These are phyloP conservation scores for Baudoinia panamericana DNA, from an alignment of 495 filamentous ascomycete species.

Conservation along the genomic window DNA sequence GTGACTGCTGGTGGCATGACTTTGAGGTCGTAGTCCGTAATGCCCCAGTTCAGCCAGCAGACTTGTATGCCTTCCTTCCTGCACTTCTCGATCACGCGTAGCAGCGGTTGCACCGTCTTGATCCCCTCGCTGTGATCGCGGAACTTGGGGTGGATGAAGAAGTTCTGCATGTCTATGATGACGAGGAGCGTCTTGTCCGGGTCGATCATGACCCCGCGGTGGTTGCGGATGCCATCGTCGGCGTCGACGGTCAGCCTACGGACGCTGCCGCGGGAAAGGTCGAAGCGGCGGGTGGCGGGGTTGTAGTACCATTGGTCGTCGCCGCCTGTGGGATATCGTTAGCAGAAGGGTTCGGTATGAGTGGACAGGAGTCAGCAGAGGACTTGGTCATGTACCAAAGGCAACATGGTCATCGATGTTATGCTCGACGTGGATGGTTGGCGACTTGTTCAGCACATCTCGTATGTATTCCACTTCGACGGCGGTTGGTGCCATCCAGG, in stretches of 20 bases:
- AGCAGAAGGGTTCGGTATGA: background rate
- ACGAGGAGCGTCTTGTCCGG: constrained; percentile 20
- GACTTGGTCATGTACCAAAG: constrained; percentile 8
- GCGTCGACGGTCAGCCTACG: constrained; percentile 20
- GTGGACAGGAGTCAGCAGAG: background rate
- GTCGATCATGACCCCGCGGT: constrained; percentile 24
- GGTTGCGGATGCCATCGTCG: constrained; percentile 23
- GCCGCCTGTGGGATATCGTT: constrained; percentile 13
- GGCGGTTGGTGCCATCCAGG: constrained; percentile 14
- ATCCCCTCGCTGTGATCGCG: constrained; percentile 16
- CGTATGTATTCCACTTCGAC: constrained; percentile 9
- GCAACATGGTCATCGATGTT: constrained; percentile 12
- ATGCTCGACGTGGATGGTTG: constrained; percentile 9
- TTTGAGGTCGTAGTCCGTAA: constrained; percentile 17
- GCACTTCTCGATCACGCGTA: constrained; percentile 21
- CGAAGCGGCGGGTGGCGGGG: constrained; percentile 22
- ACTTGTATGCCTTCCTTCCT: constrained; percentile 19
- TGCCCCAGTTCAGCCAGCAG: constrained; percentile 22
- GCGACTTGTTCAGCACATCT: background rate
- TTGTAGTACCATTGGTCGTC: constrained; percentile 24
- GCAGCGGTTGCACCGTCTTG: constrained; percentile 15
- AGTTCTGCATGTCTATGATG: constrained; percentile 24
- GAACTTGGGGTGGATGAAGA: constrained; percentile 19
- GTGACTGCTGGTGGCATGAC: constrained; percentile 21
- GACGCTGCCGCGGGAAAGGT: constrained; percentile 20